Evolutionary conservation across 768 basidiomycete species (phyloP), one percentile per base, ranked within the genome.

Genomic region (Russula emetica): DNA sequence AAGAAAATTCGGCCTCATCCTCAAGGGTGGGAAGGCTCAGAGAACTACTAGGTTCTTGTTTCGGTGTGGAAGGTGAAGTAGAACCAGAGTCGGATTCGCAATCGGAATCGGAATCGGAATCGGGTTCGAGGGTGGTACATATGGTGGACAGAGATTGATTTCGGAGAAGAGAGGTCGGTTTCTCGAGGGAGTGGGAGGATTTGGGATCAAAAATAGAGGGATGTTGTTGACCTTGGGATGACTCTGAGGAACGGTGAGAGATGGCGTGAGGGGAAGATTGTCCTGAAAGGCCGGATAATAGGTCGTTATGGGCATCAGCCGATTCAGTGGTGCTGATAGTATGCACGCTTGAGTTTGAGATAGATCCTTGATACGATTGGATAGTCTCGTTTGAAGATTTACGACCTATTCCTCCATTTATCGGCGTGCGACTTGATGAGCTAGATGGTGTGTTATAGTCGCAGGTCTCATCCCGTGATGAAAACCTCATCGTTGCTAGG

Each of bases 101-200:
- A n/a, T 64, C 66, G 68, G 66, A 36, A 73, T 75, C 63, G 56
- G 67, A 47, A n/a, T 64, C 66, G 68, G 66, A 36, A 73, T 75
- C 63, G 56, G 67, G 36, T 42, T 72, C 67, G 3, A 86, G 0
- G 84, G 0, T 76, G 3, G 50, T 9, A 55, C 76, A 67, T 51
- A 64, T 66, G 30, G 72, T 71, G 62, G 70, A 58, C 61, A 74
- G 66, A 58, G 72, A 70, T 67, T 70, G 71, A 70, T 72, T 36
- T 36, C 36, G 36, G 36, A 9, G 5, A 36, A 3, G 11, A 36
- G 36, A 36, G 4, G 36, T 36, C 36, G 11, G 13, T 36, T 36
- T 36, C 36, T 13, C 13, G 36, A 36, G 36, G 6, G 36, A 36
- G 36, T 36, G 36, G 36, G 5, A 5, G 36, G 36, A 36, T 36